Conservation (phyloP, 1,284 basidiomycete genomes). For the Marasmius tenuissimus region DNA sequence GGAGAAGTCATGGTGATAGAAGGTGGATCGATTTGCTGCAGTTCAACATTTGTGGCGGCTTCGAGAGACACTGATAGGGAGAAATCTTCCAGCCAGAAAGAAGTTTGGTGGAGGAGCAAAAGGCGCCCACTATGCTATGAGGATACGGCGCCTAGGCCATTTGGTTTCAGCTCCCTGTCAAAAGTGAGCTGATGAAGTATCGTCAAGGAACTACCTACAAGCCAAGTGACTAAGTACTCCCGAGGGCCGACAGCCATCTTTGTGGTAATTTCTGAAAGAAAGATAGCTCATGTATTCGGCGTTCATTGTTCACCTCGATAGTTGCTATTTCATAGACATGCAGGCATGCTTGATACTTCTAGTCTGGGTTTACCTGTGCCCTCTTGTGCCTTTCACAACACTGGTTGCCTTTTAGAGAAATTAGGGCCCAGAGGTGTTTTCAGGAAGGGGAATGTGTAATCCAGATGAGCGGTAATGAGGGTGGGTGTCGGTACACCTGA, state of each 20-base stretch:
- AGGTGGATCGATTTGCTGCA: slow-evolving; percentile 37
- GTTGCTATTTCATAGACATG: slow-evolving; percentile 99
- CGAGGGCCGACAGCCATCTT: slow-evolving; percentile 85
- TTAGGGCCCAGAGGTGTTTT: slow-evolving; percentile 92
- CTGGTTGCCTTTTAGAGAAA: slow-evolving; percentile 94
- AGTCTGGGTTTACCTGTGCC: slow-evolving; percentile 80
- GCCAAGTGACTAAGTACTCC: slow-evolving; percentile 82
- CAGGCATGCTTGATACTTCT: slow-evolving; percentile 94
- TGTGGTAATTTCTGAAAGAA: slow-evolving; percentile 83
- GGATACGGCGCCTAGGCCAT: no score
- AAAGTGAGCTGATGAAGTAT: background rate
- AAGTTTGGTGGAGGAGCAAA: background rate
- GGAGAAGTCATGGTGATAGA: slow-evolving; percentile 54
- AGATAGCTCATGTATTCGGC: slow-evolving; percentile 85
- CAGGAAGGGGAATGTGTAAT: slow-evolving; percentile 92
- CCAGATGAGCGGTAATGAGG: slow-evolving; percentile 89
- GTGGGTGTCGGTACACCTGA: slow-evolving; percentile 90
- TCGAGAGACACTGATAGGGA: background rate
- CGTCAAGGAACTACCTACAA: slow-evolving; percentile 84
- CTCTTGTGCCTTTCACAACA: no score
- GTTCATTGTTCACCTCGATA: slow-evolving; percentile 91
- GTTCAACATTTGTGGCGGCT: background rate
- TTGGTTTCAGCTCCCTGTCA: no score
- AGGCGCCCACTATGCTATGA: background rate
- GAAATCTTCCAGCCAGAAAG: slow-evolving; percentile 9